A percentile compares a stretch with the other conserved stretches of the same genome.
Conservation (phyloP, 2,329 filamentous ascomycete genomes). For the Penicillium digitatum region DNA sequence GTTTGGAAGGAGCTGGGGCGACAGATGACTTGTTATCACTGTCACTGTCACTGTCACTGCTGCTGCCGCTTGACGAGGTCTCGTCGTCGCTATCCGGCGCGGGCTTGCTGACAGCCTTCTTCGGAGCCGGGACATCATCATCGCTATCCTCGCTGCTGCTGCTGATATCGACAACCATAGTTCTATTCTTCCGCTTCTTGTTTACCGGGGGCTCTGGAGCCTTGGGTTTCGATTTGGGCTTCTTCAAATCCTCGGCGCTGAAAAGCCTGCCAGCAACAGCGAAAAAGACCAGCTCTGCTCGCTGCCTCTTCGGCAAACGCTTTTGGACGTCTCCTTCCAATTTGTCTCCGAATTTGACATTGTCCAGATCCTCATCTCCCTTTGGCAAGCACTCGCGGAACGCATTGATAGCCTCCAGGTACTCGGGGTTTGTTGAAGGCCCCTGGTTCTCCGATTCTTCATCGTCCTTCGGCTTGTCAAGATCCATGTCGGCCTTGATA, state of each 20-base stretch:
- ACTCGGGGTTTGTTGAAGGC: constrained; percentile 16
- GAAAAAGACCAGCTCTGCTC: constrained; percentile 40
- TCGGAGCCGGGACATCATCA: constrained; percentile 20
- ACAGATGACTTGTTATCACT: constrained; percentile 20
- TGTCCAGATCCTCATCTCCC: constrained; percentile 26
- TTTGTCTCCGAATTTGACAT: constrained; percentile 17
- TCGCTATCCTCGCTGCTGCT: constrained; percentile 38
- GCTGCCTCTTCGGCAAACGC: constrained; percentile 35
- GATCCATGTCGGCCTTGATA: constrained; percentile 45
- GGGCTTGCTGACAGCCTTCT: constrained; percentile 13
- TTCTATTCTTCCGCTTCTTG: constrained; percentile 45
- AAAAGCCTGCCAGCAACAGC: constrained; percentile 31
- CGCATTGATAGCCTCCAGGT: constrained; percentile 52
- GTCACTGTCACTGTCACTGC: constrained; percentile 23
- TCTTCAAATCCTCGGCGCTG: constrained; percentile 24
- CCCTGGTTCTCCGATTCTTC: constrained; percentile 17
- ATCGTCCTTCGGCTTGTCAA: constrained; percentile 28
- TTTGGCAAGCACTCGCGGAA: constrained; percentile 38
- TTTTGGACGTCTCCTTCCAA: constrained; percentile 26
- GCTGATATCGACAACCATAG: constrained; percentile 41
- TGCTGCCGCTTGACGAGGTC: constrained; percentile 15
- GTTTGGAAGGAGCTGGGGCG: constrained; percentile 1
- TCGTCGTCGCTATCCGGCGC: constrained; percentile 18
- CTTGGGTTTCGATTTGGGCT: constrained; percentile 24
- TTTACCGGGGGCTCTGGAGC: constrained; percentile 14